Base-by-base conservation (phyloP, 441 rosid genomes). In the Populus hybrid region DNA sequence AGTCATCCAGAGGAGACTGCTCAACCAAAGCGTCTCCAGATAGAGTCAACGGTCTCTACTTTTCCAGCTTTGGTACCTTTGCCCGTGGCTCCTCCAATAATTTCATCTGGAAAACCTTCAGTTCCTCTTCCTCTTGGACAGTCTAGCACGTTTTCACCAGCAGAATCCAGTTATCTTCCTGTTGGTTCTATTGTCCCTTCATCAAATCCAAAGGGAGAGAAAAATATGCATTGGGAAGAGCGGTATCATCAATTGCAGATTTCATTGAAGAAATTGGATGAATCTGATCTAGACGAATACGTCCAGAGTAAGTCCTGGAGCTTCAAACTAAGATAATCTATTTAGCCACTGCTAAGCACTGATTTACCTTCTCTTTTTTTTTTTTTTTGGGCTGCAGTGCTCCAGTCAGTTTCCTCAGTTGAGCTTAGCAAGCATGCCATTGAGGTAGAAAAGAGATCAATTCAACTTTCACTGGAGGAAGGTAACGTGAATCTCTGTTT, bases 401-500 rank as follows among this genome's bases (percentile, higher is more conserved):
- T 95, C 75, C 89, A 84, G 57, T 90, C 94, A 26, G 88, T 92
- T 81, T 86, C 94, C 74, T 86, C 99, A 10, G 87, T 84, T 40
- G 95, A 92, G 80, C 97, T 94, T 67, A 94, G 98, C 83, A 84
- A 87, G 73, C 97, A 86, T 84, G 99, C 99, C 53, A 90, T 95
- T 82, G 92, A 93, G 59, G 82, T 95, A 89, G 99, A 95, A 85
- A 94, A 91, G 88, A 87, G 98, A 87, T 88, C 97, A 61, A 95
- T 95, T 73, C 97, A 92, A 77, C 93, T 95, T 75, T 91, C 98
- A 46, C 86, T 95, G 76, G 99, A 94, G 84, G 99, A 95, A 92
- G 99, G 98, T 95, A 84, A 79, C 69, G 6, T 66, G 16, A 42
- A 32, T 30, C 12, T 42, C 30, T 16, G 35, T 12, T 75, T 30